A percentile compares a stretch with the other conserved stretches of the same genome.
Evolutionary conservation across 805 yeast genomes (phyloP).

Genomic region (Hanseniaspora nectarophila): DNA sequence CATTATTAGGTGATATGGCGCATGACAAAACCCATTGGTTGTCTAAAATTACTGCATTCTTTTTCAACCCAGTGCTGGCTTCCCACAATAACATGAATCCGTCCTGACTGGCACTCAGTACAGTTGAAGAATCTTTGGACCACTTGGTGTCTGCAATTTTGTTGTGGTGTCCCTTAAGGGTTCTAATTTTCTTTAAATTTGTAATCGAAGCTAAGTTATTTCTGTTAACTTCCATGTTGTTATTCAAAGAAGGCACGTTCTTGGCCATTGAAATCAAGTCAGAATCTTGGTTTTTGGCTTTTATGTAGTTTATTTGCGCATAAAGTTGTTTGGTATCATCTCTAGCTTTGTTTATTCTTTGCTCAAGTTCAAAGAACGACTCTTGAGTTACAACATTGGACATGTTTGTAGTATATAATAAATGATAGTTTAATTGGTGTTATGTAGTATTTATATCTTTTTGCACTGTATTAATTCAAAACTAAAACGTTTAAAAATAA

Average conservation of each 20-base stretch:
- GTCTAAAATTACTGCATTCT: constrained; percentile 57
- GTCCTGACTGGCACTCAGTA: constrained; percentile 73
- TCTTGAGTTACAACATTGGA: neutral
- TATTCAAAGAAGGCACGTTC: constrained; percentile 17
- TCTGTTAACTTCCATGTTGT: neutral
- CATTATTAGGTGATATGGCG: constrained; percentile 56
- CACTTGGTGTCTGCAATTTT: constrained; percentile 61
- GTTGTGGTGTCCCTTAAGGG: constrained; percentile 48
- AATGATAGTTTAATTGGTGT: no score
- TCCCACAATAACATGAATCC: constrained; percentile 82
- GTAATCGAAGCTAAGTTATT: neutral
- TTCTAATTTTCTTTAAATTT: constrained; percentile 28
- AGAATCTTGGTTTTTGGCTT: constrained; percentile 35
- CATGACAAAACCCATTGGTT: constrained; percentile 72
- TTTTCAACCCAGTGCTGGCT: constrained; percentile 55
- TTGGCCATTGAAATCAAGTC: constrained; percentile 33
- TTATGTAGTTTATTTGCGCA: constrained; percentile 37
- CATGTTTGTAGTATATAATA: neutral
- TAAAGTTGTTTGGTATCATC: constrained; percentile 38
- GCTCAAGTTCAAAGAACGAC: constrained; percentile 19
- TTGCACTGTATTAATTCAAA: no score
- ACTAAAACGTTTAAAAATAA: no score
- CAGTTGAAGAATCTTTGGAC: constrained; percentile 47
- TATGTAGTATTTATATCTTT: no score
- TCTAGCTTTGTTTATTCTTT: constrained; percentile 31